A percentile compares a stretch with the other conserved stretches of the same genome.
Conservation (phyloP, 495 filamentous ascomycete genomes). For the Alectoria sarmentosa region DNA sequence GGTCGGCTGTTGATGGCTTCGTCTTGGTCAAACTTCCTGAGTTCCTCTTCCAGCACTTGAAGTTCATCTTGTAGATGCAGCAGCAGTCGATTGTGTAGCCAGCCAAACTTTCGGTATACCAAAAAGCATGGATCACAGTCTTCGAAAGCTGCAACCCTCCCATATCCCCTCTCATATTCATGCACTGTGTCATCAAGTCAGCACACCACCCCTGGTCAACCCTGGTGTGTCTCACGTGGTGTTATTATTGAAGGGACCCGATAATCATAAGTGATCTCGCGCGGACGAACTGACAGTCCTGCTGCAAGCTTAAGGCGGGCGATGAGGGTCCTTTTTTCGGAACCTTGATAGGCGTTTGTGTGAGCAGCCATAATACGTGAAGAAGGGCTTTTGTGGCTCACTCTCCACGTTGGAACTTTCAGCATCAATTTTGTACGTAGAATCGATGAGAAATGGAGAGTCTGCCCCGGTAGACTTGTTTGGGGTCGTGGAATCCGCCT, state of each 20-base stretch:
- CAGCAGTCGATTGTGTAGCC: constrained; percentile 31
- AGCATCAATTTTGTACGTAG: background rate
- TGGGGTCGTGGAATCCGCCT: no score
- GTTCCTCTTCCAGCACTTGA: constrained; percentile 26
- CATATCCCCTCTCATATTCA: no score
- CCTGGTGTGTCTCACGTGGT: background rate
- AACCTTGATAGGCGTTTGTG: background rate
- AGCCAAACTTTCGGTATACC: constrained; percentile 34
- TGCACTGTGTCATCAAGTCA: background rate
- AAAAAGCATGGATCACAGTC: constrained; percentile 28
- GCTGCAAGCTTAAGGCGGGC: constrained; percentile 1
- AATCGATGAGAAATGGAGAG: background rate
- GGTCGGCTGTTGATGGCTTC: constrained; percentile 30
- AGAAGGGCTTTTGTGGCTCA: background rate
- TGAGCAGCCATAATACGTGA: constrained; percentile 2
- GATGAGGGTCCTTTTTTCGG: background rate
- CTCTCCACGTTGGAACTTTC: background rate
- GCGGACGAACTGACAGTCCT: background rate
- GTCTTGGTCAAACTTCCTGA: constrained; percentile 25
- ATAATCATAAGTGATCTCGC: background rate
- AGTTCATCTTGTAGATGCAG: constrained; percentile 36
- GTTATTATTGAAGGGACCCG: constrained; percentile 6
- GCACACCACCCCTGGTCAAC: background rate
- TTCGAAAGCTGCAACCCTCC: constrained; percentile 31
- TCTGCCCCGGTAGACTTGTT: background rate